Evolutionary conservation across 2,329 filamentous ascomycete species (phyloP), one percentile per base, ranked within the genome.

Genomic region (Cordyceps fumosorosea): DNA sequence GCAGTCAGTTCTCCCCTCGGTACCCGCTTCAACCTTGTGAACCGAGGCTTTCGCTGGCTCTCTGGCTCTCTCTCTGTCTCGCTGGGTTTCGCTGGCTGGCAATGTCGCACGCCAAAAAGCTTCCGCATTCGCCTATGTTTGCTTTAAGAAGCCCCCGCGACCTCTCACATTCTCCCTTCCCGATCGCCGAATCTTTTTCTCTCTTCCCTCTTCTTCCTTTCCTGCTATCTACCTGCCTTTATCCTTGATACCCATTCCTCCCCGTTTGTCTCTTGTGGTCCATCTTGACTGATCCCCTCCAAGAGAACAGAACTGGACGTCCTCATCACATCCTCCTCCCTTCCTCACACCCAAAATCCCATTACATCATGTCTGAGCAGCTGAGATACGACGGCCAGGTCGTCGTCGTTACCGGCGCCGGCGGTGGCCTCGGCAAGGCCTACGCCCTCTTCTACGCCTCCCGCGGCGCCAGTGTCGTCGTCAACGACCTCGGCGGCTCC

Each of bases 401-500:
- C 69, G 88, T 91, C 72, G 89, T 93, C 69, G 87, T 93, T 69
- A 93, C 90, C 61, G 89, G 89, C 69, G 90, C 90, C 64, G 89
- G 90, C 67, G 89, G 89, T 73, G 90, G 90, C 66, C 80, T 93
- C 63, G 89, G 89, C 69, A 90, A 88, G 76, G 88, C 88, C 71
- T 96, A 89, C 74, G 92, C 96, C 68, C 80, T 88, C 64, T 98
- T 96, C 82, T 98, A 96, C 74, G 95, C 85, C 63, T 92, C 90
- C 62, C 87, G 93, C 73, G 95, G 95, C 71, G 95, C 92, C 69
- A 96, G 89, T 76, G 90, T 96, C 69, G 93, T 99, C 54, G 95
- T 99, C 70, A 99, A 99, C 76, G 95, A 99, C 74, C 84, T 98
- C 57, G 95, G 95, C 65, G 91, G 86, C 56, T 95, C 92, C 53